A percentile compares a stretch with the other conserved stretches of the same genome.
phyloP scores from a whole-genome alignment of 768 basidiomycete genomes.

The Hemileccinum impolitum region DNA sequence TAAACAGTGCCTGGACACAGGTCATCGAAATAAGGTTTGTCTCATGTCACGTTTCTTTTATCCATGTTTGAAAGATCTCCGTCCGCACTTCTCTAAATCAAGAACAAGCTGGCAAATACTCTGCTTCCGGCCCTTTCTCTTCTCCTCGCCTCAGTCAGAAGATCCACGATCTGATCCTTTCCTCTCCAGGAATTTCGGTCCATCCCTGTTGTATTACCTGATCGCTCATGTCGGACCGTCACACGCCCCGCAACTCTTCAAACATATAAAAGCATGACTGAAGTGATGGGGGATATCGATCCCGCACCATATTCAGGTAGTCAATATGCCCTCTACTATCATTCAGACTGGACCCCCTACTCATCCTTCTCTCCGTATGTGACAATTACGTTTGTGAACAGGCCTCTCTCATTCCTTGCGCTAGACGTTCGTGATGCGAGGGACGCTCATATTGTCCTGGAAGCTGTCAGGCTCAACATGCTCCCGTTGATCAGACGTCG shows the following conservation, averaged over 20 bases:
- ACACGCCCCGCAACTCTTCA: constrained; percentile 14
- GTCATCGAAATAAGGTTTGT: constrained; percentile 29
- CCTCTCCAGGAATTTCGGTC: constrained; percentile 11
- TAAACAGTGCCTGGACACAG: constrained; percentile 22
- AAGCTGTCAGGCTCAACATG: constrained; percentile 69
- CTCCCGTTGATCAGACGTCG: constrained; percentile 71
- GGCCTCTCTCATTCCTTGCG: neutral
- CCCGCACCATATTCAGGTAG: constrained; percentile 3
- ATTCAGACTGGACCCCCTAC: constrained; percentile 26
- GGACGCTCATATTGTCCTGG: constrained; percentile 72
- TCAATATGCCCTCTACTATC: constrained; percentile 15
- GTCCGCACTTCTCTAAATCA: constrained; percentile 18
- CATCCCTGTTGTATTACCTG: constrained; percentile 16
- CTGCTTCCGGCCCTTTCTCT: constrained; percentile 13
- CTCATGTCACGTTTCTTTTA: constrained; percentile 30
- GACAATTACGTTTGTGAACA: neutral
- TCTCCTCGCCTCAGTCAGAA: constrained; percentile 17
- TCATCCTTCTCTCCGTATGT: constrained; percentile 31
- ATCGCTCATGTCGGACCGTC: constrained; percentile 13
- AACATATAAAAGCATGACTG: constrained; percentile 23
- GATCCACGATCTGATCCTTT: constrained; percentile 20
- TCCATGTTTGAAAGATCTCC: constrained; percentile 25
- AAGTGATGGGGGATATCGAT: constrained; percentile 4
- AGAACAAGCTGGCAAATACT: constrained; percentile 12
- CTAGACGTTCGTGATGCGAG: constrained; percentile 76